Conservation (phyloP, 2,329 filamentous ascomycete species). For the Nemania sp. region DNA sequence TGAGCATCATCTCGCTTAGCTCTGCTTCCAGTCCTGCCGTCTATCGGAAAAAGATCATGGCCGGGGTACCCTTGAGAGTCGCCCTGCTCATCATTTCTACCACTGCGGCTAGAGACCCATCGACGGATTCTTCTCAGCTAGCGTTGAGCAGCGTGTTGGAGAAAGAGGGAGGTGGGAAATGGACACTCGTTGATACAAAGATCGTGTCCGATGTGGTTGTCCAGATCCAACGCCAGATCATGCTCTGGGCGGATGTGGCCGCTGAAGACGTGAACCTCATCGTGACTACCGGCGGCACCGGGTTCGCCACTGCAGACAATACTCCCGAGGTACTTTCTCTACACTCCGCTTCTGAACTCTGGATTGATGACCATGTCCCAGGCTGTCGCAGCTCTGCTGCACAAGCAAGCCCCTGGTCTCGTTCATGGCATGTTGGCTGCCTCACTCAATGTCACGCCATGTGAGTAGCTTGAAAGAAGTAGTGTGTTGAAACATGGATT, state of each 20-base stretch:
- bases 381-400: conserved; percentile 78
- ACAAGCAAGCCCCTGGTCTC: conserved; percentile 85
- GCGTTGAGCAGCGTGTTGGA: conserved; percentile 72
- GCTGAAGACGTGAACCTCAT: conserved; percentile 71
- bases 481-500: not conserved
- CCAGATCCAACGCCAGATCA: conserved; percentile 76
- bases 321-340: conserved; percentile 77
- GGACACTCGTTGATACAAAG: conserved; percentile 68
- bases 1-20: not conserved
- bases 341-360: not conserved
- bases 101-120: conserved; percentile 79
- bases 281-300: conserved; percentile 89
- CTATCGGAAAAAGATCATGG: conserved; percentile 10
- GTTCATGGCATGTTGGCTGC: conserved; percentile 94
- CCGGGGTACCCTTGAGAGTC: conserved; percentile 59
- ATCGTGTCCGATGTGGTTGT: conserved; percentile 80
- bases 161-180: conserved; percentile 68
- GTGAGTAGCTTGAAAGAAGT: conserved; percentile 55
- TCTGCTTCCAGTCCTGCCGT: not conserved
- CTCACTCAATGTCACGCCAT: conserved; percentile 85
- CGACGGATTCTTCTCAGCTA: conserved; percentile 74
- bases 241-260: conserved; percentile 71
- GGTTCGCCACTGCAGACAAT: conserved; percentile 81
- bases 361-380: conserved; percentile 41
- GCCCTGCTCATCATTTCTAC: conserved; percentile 89